A percentile compares a stretch with the other conserved stretches of the same genome.
These are phyloP conservation scores for Leucocoprinus leucothites DNA, from an alignment of 768 basidiomycete species.

Conservation along the genomic window DNA sequence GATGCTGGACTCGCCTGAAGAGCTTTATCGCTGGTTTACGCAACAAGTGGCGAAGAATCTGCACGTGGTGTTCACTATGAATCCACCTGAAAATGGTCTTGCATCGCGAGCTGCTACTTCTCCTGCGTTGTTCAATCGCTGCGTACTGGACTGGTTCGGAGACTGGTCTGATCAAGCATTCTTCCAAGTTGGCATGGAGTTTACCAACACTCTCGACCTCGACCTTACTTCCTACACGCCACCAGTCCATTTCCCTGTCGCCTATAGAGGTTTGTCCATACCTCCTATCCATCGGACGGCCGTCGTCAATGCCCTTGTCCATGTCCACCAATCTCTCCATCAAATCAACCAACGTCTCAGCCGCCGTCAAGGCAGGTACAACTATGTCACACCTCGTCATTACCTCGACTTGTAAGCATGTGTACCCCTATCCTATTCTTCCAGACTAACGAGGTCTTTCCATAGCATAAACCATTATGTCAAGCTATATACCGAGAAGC, in stretches of 20 bases:
- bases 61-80: conserved; percentile 99
- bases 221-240: conserved; percentile 81
- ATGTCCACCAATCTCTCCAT: conserved; percentile 87
- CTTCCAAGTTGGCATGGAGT: conserved; percentile 97
- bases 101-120: conserved; percentile 96
- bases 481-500: conserved; percentile 90
- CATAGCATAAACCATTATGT: conserved; percentile 96
- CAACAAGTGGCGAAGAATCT: conserved; percentile 97
- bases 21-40: conserved; percentile 98
- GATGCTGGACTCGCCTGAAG: conserved; percentile 97
- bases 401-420: conserved; percentile 94
- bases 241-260: conserved; percentile 82
- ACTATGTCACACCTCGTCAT: conserved; percentile 96
- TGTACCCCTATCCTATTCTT: conserved; percentile 7
- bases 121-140: conserved; percentile 97
- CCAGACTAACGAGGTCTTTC: conserved; percentile 12
- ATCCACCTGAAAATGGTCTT: conserved; percentile 93
- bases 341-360: conserved; percentile 87
- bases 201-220: conserved; percentile 91
- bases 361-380: conserved; percentile 91
- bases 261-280: conserved; percentile 77
- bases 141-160: conserved; percentile 99
- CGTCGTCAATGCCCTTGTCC: conserved; percentile 90
- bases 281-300: conserved; percentile 91
- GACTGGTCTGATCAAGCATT: conserved; percentile 99